phyloP scores from a whole-genome alignment of 225 moss, liverwort and hornwort genomes.

The Climacium dendroides region DNA sequence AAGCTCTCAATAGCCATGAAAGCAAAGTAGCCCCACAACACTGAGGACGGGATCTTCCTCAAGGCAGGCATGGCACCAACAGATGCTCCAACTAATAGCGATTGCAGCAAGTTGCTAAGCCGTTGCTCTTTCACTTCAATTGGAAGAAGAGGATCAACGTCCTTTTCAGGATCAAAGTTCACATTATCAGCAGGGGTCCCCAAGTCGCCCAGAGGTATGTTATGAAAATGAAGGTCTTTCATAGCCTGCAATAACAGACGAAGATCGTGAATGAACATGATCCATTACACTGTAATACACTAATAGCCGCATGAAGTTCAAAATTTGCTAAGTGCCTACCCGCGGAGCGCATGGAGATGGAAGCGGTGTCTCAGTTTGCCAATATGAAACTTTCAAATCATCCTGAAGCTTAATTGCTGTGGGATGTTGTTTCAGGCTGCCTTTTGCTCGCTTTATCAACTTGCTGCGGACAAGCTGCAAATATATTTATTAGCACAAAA shows the following conservation, averaged over 20 bases:
- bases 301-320: background rate
- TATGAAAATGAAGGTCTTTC: slow-evolving; percentile 4
- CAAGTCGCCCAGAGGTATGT: background rate
- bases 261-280: background rate
- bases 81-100: slow-evolving; percentile 50
- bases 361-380: slow-evolving; percentile 37
- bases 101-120: slow-evolving; percentile 67
- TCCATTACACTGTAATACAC: background rate
- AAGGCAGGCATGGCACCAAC: slow-evolving; percentile 56
- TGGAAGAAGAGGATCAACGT: slow-evolving; percentile 51
- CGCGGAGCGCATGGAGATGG: slow-evolving; percentile 18
- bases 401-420: slow-evolving; percentile 19
- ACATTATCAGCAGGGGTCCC: slow-evolving; percentile 5
- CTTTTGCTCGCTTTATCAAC: slow-evolving; percentile 36
- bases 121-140: slow-evolving; percentile 82
- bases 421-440: slow-evolving; percentile 30
- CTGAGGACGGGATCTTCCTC: slow-evolving; percentile 56
- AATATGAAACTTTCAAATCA: slow-evolving; percentile 41
- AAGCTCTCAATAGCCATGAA: slow-evolving; percentile 86
- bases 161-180: slow-evolving; percentile 41
- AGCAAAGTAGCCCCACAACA: slow-evolving; percentile 84
- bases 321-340: background rate
- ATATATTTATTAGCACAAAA: background rate
- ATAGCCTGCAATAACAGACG: slow-evolving; percentile 4
- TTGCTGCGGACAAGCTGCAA: slow-evolving; percentile 51